Evolutionary conservation across 2,329 filamentous ascomycete genomes (phyloP).

Genomic region (Sporothrix curviconia): DNA sequence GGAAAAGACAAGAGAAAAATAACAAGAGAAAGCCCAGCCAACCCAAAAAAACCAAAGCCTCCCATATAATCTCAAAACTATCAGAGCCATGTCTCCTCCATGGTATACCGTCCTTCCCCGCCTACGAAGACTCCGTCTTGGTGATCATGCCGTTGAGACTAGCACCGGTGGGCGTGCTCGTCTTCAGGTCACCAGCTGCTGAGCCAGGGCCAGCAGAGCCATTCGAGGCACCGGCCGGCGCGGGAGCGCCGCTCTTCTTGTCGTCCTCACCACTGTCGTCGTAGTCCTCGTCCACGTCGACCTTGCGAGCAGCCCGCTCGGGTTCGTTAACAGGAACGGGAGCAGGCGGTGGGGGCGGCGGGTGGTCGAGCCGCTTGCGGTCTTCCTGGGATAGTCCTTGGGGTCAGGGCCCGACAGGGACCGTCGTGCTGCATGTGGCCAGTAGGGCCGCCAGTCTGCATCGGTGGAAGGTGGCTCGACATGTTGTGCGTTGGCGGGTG

Average conservation of each 20-base stretch:
- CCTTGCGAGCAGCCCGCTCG: slow-evolving; percentile 76
- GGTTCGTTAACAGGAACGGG: slow-evolving; percentile 59
- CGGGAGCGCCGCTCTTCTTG: slow-evolving; percentile 43
- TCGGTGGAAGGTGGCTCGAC: slow-evolving; percentile 53
- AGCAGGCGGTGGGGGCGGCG: slow-evolving; percentile 40
- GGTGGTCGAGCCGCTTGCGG: slow-evolving; percentile 42
- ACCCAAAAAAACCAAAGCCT: not conserved
- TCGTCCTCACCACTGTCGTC: slow-evolving; percentile 91
- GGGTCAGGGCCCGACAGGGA: slow-evolving; percentile 36
- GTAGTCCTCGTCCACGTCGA: slow-evolving; percentile 97
- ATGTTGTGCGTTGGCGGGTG: slow-evolving; percentile 63
- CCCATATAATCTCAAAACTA: too few relatives aligned
- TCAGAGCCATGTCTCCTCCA: too few relatives aligned
- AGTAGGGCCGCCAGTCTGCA: slow-evolving; percentile 50
- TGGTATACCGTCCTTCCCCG: too few relatives aligned
- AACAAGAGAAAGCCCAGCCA: not conserved
- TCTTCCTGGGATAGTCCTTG: slow-evolving; percentile 54
- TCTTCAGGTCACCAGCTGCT: slow-evolving; percentile 45
- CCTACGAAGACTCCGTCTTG: slow-evolving; percentile 39
- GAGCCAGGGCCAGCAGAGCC: slow-evolving; percentile 30
- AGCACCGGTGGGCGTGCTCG: slow-evolving; percentile 41
- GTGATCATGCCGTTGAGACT: slow-evolving; percentile 44
- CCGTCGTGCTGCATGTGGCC: slow-evolving; percentile 49
- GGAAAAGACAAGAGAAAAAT: too few relatives aligned
- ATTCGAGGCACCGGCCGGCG: not conserved